Evolutionary conservation across 2,329 filamentous ascomycete genomes (phyloP).

Genomic region (Pyrenophora teres): DNA sequence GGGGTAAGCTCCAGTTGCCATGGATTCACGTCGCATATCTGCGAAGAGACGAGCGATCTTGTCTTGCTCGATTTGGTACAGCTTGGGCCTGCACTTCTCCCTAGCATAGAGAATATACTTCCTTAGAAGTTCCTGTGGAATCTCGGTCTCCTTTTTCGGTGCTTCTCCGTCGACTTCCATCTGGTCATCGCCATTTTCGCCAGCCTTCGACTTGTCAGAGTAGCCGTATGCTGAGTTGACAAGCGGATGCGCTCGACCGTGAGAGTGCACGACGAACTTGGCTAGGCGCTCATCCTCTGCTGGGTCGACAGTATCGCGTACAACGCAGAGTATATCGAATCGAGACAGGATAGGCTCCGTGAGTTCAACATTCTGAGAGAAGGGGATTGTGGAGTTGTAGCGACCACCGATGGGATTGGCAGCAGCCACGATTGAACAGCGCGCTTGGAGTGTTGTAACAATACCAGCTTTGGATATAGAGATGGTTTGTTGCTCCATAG

Average conservation of each 20-base stretch:
- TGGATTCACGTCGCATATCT: slow-evolving; percentile 90
- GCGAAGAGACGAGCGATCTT: slow-evolving; percentile 93
- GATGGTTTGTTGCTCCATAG: slow-evolving; percentile 99
- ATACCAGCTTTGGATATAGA: slow-evolving; percentile 99
- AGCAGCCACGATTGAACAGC: slow-evolving; percentile 93
- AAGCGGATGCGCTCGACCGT: slow-evolving; percentile 82
- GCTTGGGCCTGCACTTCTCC: slow-evolving; percentile 85
- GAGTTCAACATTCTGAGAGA: slow-evolving; percentile 93
- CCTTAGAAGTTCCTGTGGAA: slow-evolving; percentile 85
- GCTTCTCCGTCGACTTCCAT: slow-evolving; percentile 56
- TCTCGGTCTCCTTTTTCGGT: slow-evolving; percentile 68
- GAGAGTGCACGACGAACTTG: slow-evolving; percentile 91
- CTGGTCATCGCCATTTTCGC: slow-evolving; percentile 49
- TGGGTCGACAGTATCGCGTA: slow-evolving; percentile 92
- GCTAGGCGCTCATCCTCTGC: slow-evolving; percentile 90
- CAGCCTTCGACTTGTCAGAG: slow-evolving; percentile 29
- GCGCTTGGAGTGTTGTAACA: slow-evolving; percentile 92
- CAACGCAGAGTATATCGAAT: slow-evolving; percentile 96
- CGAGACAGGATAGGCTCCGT: slow-evolving; percentile 97
- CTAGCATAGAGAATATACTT: slow-evolving; percentile 98
- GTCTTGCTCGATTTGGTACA: slow-evolving; percentile 97
- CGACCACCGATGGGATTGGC: slow-evolving; percentile 95
- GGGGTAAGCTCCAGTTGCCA: slow-evolving; percentile 94
- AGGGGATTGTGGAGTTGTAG: slow-evolving; percentile 95
- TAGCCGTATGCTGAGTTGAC: slow-evolving; percentile 45